Evolutionary conservation across 1,284 basidiomycete species (phyloP).

Genomic region (Sporisorium sorghi): DNA sequence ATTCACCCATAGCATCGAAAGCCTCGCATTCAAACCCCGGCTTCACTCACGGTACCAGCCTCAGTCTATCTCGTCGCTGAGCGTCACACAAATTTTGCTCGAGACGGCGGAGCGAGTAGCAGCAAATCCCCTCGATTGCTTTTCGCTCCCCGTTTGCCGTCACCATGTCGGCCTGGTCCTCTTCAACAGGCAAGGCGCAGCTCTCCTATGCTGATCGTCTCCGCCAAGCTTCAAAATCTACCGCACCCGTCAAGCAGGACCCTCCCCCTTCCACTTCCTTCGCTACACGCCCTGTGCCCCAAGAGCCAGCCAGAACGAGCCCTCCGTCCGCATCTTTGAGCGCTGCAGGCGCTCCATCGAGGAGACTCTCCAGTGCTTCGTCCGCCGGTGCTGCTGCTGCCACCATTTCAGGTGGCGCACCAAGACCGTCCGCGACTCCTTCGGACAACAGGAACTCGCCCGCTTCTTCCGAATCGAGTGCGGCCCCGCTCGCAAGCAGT

Average conservation of each 20-base stretch:
- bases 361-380: slow-evolving; percentile 16
- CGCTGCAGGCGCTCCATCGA: neutral
- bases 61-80: neutral
- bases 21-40: neutral
- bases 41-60: neutral
- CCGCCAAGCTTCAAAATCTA: slow-evolving; percentile 42
- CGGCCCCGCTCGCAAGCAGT: slow-evolving; percentile 2
- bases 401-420: slow-evolving; percentile 4
- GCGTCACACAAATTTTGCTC: neutral
- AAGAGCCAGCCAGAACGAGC: slow-evolving; percentile 2
- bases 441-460: slow-evolving; percentile 1
- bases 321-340: slow-evolving; percentile 4
- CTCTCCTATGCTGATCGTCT: slow-evolving; percentile 58
- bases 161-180: slow-evolving; percentile 58
- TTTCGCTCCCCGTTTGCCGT: slow-evolving; percentile 13
- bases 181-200: slow-evolving; percentile 53
- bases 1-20: slow-evolving; percentile 15
- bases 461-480: slow-evolving; percentile 2
- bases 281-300: slow-evolving; percentile 10
- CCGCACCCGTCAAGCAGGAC: slow-evolving; percentile 19
- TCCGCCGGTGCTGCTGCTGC: slow-evolving; percentile 4
- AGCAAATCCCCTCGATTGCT: slow-evolving; percentile 9
- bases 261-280: slow-evolving; percentile 10
- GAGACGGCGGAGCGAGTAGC: slow-evolving; percentile 23
- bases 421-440: neutral